phyloP scores from a whole-genome alignment of 371 early-diverging fungal species.

The Actinomucor elegans region DNA sequence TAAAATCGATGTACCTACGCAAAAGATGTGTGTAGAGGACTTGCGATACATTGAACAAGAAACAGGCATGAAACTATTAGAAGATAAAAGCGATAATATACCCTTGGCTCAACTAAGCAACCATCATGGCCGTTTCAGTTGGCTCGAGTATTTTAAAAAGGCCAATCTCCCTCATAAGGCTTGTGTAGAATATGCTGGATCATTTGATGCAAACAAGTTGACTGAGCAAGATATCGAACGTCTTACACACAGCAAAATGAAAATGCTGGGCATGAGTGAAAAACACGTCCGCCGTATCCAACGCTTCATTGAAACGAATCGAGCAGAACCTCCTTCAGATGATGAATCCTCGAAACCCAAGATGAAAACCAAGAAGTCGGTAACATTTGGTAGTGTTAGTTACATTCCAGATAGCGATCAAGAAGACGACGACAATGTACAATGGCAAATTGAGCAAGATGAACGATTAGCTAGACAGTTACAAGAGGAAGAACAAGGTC shows the following conservation, averaged over 20 bases:
- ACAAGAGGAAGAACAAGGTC: constrained; percentile 58
- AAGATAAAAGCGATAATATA: constrained; percentile 40
- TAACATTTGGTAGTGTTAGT: constrained; percentile 46
- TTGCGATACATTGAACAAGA: constrained; percentile 60
- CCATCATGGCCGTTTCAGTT: constrained; percentile 59
- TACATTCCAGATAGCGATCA: constrained; percentile 31
- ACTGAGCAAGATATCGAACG: constrained; percentile 72
- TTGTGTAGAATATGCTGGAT: constrained; percentile 70
- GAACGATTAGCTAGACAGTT: constrained; percentile 78
- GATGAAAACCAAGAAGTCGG: constrained; percentile 38
- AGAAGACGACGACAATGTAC: constrained; percentile 18
- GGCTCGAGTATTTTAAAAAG: constrained; percentile 84
- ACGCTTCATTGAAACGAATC: constrained; percentile 51
- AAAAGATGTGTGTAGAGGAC: constrained; percentile 79
- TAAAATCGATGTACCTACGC: constrained; percentile 89
- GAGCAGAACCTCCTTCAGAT: constrained; percentile 40
- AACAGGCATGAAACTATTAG: constrained; percentile 49
- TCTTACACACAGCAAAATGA: constrained; percentile 70
- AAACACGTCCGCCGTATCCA: constrained; percentile 81
- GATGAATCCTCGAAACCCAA: constrained; percentile 26
- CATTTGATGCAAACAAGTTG: constrained; percentile 80
- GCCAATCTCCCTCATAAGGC: constrained; percentile 72
- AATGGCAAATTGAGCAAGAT: constrained; percentile 61
- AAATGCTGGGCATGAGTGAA: constrained; percentile 76
- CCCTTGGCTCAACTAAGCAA: constrained; percentile 52